Evolutionary conservation across 2,329 filamentous ascomycete genomes (phyloP).

Genomic region (Phialophora chinensis): DNA sequence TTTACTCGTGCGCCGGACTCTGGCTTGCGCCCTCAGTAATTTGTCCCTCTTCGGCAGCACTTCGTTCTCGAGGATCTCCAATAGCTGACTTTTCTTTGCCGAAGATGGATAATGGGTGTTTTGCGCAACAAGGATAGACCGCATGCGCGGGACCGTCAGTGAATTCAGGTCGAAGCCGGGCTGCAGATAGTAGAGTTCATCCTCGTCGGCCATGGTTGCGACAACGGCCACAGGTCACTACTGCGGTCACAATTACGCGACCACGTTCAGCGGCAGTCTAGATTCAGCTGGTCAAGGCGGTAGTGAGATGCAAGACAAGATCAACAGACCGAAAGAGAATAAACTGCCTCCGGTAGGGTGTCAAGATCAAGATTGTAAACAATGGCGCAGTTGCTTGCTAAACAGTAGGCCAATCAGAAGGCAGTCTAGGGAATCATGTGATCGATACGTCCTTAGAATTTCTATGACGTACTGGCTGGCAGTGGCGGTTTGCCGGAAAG

Average conservation of each 20-base stretch:
- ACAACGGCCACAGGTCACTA: constrained; percentile 10
- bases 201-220: constrained; percentile 50
- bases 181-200: constrained; percentile 82
- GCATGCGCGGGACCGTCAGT: constrained; percentile 85
- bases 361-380: constrained; percentile 19
- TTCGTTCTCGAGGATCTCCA: constrained; percentile 80
- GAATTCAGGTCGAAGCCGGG: constrained; percentile 82
- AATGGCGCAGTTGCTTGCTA: constrained; percentile 13
- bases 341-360: neutral
- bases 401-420: neutral
- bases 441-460: neutral
- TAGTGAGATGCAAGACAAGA: neutral
- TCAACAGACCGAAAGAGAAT: neutral
- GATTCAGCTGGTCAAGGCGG: neutral
- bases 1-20: constrained; percentile 82
- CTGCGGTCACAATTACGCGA: neutral
- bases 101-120: constrained; percentile 83
- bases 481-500: neutral
- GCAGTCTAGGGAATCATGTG: neutral
- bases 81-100: constrained; percentile 87
- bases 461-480: neutral
- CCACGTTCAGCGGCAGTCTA: neutral
- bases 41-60: constrained; percentile 79
- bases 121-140: constrained; percentile 89
- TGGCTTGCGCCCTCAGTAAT: constrained; percentile 74